Evolutionary conservation across 176 grass and related monocot species (phyloP), one percentile per base, ranked within the genome.

Genomic region (Triticum dicoccoides): DNA sequence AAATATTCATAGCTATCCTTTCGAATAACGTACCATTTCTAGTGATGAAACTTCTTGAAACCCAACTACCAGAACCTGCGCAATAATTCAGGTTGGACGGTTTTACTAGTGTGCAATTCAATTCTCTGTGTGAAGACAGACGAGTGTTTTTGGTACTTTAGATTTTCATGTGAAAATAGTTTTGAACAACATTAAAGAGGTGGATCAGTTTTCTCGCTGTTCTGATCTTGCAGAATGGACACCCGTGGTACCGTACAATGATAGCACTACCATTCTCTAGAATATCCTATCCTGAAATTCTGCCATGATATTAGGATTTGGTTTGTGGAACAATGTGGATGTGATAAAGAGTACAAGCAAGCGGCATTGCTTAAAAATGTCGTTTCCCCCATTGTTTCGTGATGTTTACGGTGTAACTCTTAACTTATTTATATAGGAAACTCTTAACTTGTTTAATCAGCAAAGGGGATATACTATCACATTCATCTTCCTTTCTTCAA

Each of bases 401-500:
- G 38, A 80, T 84, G 37, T 25, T 84, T 33, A 41, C 68, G 76
- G 69, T 51, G 89, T 79, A 61, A 47, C 38, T 79, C 70, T 21
- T 84, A 71, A 49, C 35, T 87, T 84, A 44, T 84, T 87, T 80
- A 80, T 7, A 54, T 54, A 54, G 51, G 51, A 54, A 54, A 54
- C 51, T 54, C 51, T 29, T 84, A 72, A 51, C 47, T 84, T 84
- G 59, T 84, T 87, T 76, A 80, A 61, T 84, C 45, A 56, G 9
- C 45, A 33, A 65, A 73, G 52, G 79, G 33, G 11, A 33, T 35
- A 83, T 27, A 79, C 73, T 83, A 65, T 34, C 75, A 51, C 68
- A 65, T 18, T 65, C 82, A 62, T 61, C 59, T 84, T 61, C 25
- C 77, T 88, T 91, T 85, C 63, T 62, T 41, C 72, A 72, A 91